These are phyloP conservation scores for Cymbidium sinense DNA, from an alignment of 106 monocot species.

Conservation along the genomic window DNA sequence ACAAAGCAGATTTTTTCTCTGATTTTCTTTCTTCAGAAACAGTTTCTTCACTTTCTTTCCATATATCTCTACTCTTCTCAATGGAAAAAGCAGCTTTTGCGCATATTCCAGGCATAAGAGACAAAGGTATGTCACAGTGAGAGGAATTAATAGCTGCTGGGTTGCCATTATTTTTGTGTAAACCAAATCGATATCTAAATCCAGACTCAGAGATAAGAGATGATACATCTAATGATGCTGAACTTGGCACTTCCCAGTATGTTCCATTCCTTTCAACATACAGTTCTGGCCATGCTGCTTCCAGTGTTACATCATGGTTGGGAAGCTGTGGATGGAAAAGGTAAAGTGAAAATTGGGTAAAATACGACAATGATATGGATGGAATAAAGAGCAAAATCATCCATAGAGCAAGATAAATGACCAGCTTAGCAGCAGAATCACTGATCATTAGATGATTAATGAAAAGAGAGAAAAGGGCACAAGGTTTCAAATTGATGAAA, in stretches of 20 bases:
- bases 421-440: neutral
- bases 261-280: constrained; percentile 59
- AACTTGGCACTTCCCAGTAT: constrained; percentile 77
- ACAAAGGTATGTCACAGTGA: constrained; percentile 21
- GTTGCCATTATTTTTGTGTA: constrained; percentile 59
- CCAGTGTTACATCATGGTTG: constrained; percentile 72
- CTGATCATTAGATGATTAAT: neutral
- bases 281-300: constrained; percentile 73
- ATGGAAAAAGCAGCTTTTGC: constrained; percentile 78
- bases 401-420: neutral
- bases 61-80: constrained; percentile 66
- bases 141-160: constrained; percentile 46
- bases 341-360: neutral
- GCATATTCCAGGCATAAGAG: constrained; percentile 69
- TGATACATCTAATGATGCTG: constrained; percentile 55
- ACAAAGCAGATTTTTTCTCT: constrained; percentile 23
- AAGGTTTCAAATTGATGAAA: neutral
- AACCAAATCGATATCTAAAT: constrained; percentile 69
- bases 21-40: constrained; percentile 7
- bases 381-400: neutral
- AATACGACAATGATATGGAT: neutral
- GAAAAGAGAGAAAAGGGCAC: neutral
- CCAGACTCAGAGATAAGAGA: constrained; percentile 63
- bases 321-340: constrained; percentile 43
- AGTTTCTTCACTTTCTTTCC: constrained; percentile 50